These are phyloP conservation scores for Backusella parvicylindrica DNA, from an alignment of 192 early-diverging fungal species.

Conservation along the genomic window DNA sequence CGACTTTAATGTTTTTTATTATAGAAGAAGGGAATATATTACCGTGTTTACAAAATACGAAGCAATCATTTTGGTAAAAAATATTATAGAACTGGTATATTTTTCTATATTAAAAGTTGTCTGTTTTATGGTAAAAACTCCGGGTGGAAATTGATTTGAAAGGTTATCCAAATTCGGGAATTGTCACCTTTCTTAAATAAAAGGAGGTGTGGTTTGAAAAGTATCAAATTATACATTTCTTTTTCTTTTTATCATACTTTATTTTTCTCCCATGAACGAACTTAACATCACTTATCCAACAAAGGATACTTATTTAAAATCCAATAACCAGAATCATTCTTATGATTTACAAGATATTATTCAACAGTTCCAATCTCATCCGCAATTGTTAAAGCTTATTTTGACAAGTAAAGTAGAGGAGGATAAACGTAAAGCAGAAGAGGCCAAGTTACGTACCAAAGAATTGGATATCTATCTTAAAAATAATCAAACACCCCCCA, in stretches of 20 bases:
- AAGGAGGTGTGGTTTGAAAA: background rate
- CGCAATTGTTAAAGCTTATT: slow-evolving; percentile 54
- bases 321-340: slow-evolving; percentile 2
- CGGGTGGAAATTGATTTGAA: background rate
- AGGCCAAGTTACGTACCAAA: slow-evolving; percentile 48
- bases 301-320: background rate
- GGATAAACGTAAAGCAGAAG: slow-evolving; percentile 54
- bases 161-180: background rate
- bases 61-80: background rate
- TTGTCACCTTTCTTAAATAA: background rate
- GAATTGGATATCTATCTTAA: slow-evolving; percentile 45
- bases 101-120: background rate
- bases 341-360: slow-evolving; percentile 55
- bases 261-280: background rate
- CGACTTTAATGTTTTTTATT: background rate
- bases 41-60: background rate
- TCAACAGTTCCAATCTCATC: slow-evolving; percentile 44
- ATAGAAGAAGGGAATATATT: background rate
- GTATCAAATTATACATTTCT: background rate
- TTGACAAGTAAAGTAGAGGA: slow-evolving; percentile 56
- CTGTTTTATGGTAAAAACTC: background rate
- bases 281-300: background rate
- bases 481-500: slow-evolving; percentile 17
- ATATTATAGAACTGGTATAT: background rate
- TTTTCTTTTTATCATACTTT: background rate